These are phyloP conservation scores for Phytopythium montanum DNA, from an alignment of 352 stramenopile genomes.

Conservation along the genomic window DNA sequence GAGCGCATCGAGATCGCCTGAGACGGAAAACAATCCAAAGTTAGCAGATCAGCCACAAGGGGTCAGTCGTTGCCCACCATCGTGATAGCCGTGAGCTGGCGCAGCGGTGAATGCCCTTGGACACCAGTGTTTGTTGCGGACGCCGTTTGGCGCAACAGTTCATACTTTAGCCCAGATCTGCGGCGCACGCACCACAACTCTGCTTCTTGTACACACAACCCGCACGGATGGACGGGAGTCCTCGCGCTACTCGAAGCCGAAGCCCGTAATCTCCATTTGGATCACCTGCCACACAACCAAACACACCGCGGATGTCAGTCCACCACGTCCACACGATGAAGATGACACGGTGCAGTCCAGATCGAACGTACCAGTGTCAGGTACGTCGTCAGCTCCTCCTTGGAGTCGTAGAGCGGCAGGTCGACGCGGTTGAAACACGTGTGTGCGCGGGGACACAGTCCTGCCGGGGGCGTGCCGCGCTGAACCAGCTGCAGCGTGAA, in stretches of 20 bases:
- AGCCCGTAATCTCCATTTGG: constrained; percentile 85
- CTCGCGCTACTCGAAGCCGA: constrained; percentile 52
- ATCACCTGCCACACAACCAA: constrained; percentile 36
- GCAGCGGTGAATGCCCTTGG: too few relatives aligned
- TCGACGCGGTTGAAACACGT: constrained; percentile 90
- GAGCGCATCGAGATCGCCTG: neutral
- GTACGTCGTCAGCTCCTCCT: constrained; percentile 84
- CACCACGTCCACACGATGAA: constrained; percentile 10
- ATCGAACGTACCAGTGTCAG: constrained; percentile 56
- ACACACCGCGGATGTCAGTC: constrained; percentile 48
- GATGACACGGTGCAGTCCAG: constrained; percentile 22
- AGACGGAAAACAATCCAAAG: neutral
- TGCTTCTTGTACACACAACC: constrained; percentile 1
- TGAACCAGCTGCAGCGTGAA: constrained; percentile 79
- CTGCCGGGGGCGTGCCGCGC: constrained; percentile 36
- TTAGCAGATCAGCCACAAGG: neutral
- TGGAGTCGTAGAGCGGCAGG: constrained; percentile 71
- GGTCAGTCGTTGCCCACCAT: neutral
- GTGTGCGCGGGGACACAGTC: constrained; percentile 75
- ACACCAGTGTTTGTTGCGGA: neutral
- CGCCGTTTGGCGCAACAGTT: neutral
- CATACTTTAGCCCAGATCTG: neutral
- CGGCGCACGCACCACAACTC: neutral
- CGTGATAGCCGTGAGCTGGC: neutral
- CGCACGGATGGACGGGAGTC: neutral